Evolutionary conservation across 2,329 filamentous ascomycete genomes (phyloP).

Genomic region (Fusarium fujikuroi): DNA sequence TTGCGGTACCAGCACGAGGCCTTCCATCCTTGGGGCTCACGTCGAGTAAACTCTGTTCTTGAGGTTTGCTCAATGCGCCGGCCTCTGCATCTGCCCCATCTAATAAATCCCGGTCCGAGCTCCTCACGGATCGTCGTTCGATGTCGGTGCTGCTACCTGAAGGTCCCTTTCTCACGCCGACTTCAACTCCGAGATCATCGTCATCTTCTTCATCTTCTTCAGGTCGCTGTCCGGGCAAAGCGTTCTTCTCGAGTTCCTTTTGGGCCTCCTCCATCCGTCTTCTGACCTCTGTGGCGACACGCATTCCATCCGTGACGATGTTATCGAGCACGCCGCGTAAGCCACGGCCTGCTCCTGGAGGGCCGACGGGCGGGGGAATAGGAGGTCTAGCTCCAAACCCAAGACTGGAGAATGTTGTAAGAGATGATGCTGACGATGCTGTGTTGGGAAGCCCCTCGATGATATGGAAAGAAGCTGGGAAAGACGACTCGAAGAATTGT

Average conservation of each 20-base stretch:
- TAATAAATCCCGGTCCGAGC: constrained; percentile 75
- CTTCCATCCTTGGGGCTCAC: constrained; percentile 44
- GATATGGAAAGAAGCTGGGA: constrained; percentile 91
- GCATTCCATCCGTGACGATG: constrained; percentile 97
- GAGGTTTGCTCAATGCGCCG: constrained; percentile 54
- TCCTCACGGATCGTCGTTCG: constrained; percentile 72
- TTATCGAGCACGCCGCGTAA: constrained; percentile 94
- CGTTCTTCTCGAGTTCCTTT: constrained; percentile 87
- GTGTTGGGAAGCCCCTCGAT: constrained; percentile 67
- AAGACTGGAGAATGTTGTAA: constrained; percentile 86
- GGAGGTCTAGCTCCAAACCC: constrained; percentile 61
- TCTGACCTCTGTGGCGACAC: constrained; percentile 91
- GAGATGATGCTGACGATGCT: constrained; percentile 63
- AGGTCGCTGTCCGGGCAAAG: constrained; percentile 69
- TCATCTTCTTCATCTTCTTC: constrained; percentile 79
- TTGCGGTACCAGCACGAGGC: constrained; percentile 41
- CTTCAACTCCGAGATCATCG: constrained; percentile 60
- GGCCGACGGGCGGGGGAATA: constrained; percentile 52
- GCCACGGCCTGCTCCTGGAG: constrained; percentile 70
- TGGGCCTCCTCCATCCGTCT: constrained; percentile 96
- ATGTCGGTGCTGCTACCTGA: constrained; percentile 60
- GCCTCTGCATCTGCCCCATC: constrained; percentile 80
- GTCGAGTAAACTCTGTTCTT: constrained; percentile 51
- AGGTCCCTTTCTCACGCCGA: constrained; percentile 52
- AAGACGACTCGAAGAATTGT: constrained; percentile 96